Conservation (phyloP, 2,329 filamentous ascomycete genomes). For the Fusarium marasasianum region DNA sequence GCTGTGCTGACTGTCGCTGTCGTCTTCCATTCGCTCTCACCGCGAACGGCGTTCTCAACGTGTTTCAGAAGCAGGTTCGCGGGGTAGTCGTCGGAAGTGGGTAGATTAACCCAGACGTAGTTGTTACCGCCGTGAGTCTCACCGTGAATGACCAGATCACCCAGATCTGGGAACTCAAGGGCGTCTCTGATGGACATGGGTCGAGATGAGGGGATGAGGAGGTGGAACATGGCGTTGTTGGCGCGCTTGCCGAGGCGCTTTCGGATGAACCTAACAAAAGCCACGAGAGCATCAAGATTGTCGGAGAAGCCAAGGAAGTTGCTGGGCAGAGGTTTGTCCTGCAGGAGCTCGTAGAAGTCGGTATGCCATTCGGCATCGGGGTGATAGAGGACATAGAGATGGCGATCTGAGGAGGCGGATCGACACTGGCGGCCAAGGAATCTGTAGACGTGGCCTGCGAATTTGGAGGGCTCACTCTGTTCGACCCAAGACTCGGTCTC, state of each 20-base stretch:
- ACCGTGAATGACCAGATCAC: slow-evolving; percentile 18
- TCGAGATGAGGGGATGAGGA: slow-evolving; percentile 27
- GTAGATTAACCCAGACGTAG: slow-evolving; percentile 31
- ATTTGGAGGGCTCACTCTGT: slow-evolving; percentile 17
- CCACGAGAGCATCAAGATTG: slow-evolving; percentile 28
- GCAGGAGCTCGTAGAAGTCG: slow-evolving; percentile 22
- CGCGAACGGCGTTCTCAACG: slow-evolving; percentile 18
- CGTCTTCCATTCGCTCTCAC: slow-evolving; percentile 30
- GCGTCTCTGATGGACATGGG: slow-evolving; percentile 23
- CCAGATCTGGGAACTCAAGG: slow-evolving; percentile 29
- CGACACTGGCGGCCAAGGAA: slow-evolving; percentile 23
- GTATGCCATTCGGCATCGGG: slow-evolving; percentile 25
- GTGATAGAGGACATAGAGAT: slow-evolving; percentile 30
- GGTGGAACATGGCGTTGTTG: slow-evolving; percentile 25
- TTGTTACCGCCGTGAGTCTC: slow-evolving; percentile 25
- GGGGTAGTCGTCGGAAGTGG: slow-evolving; percentile 17
- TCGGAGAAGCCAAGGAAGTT: slow-evolving; percentile 31
- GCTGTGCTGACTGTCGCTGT: slow-evolving; percentile 28
- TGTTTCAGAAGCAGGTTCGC: slow-evolving; percentile 14
- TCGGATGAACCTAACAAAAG: slow-evolving; percentile 21
- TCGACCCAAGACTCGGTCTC: slow-evolving; percentile 21
- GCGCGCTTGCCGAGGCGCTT: slow-evolving; percentile 26
- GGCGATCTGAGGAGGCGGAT: slow-evolving; percentile 17
- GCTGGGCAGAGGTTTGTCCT: slow-evolving; percentile 25
- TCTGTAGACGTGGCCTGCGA: slow-evolving; percentile 21